phyloP scores from a whole-genome alignment of 805 yeast genomes.

The Nakazawaea populi region DNA sequence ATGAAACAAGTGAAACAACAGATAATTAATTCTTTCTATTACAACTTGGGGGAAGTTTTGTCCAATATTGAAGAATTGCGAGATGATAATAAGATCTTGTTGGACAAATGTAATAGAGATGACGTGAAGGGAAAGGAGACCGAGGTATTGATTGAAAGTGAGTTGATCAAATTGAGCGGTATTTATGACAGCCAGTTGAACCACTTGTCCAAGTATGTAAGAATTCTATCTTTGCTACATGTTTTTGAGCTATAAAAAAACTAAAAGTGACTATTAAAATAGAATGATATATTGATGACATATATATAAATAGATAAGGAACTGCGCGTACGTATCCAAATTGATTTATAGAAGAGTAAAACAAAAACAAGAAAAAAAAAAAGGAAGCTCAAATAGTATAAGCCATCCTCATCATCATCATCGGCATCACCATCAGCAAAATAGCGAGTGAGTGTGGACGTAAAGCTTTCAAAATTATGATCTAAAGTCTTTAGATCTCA shows the following conservation, averaged over 20 bases:
- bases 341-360: no score
- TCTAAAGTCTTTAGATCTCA: background rate
- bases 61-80: slow-evolving; percentile 47
- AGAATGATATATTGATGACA: no score
- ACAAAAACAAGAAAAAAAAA: no score
- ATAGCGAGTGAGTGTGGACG: no score
- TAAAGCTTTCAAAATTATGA: background rate
- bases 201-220: slow-evolving; percentile 45
- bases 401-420: no score
- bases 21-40: slow-evolving; percentile 37
- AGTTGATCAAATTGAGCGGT: slow-evolving; percentile 61
- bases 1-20: slow-evolving; percentile 27
- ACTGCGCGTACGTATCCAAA: no score
- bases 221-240: slow-evolving; percentile 55
- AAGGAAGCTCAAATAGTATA: no score
- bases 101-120: slow-evolving; percentile 80
- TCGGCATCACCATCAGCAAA: no score
- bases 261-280: no score
- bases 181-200: slow-evolving; percentile 53
- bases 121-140: slow-evolving; percentile 82
- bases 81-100: slow-evolving; percentile 54
- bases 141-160: slow-evolving; percentile 68
- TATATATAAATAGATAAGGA: no score
- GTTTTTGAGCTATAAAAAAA: slow-evolving; percentile 31
- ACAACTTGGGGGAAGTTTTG: slow-evolving; percentile 47